Conservation (phyloP, 805 yeast genomes). For the Yarrowia divulgata region DNA sequence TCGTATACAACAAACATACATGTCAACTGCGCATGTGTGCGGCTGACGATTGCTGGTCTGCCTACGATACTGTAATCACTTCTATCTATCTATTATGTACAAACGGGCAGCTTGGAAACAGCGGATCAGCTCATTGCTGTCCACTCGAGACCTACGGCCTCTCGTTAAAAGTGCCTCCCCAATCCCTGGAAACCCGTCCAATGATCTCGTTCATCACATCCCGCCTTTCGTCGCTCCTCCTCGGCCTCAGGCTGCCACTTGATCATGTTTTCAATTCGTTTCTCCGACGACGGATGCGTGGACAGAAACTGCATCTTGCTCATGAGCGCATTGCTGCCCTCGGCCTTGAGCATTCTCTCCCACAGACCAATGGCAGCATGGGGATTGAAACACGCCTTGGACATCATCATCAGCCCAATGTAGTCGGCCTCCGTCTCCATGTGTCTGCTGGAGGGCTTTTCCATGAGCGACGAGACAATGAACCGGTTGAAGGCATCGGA, state of each 20-base stretch:
- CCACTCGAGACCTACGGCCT: background rate
- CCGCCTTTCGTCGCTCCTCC: slow-evolving; percentile 53
- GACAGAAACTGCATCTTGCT: slow-evolving; percentile 64
- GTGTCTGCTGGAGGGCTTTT: slow-evolving; percentile 85
- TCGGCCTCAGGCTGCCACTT: slow-evolving; percentile 63
- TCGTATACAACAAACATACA: no score
- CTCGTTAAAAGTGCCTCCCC: background rate
- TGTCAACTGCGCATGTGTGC: no score
- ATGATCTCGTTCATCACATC: slow-evolving; percentile 49
- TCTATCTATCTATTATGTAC: slow-evolving; percentile 20
- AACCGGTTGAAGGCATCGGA: slow-evolving; percentile 60
- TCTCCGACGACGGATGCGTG: slow-evolving; percentile 88
- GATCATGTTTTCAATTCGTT: slow-evolving; percentile 71
- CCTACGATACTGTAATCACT: no score
- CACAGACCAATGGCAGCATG: slow-evolving; percentile 76
- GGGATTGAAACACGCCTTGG: slow-evolving; percentile 86
- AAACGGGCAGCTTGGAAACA: no score
- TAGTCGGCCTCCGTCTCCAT: slow-evolving; percentile 98
- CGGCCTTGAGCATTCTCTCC: slow-evolving; percentile 75
- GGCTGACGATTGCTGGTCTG: no score
- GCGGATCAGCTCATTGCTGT: no score
- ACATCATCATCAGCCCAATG: slow-evolving; percentile 91
- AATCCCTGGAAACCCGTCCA: slow-evolving; percentile 1
- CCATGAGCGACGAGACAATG: slow-evolving; percentile 62
- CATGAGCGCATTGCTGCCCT: slow-evolving; percentile 48